Percentiles rank a stretch among this genome's conserved stretches.
Conservation (phyloP, 345 rosid species). For the Geranium brycei region DNA sequence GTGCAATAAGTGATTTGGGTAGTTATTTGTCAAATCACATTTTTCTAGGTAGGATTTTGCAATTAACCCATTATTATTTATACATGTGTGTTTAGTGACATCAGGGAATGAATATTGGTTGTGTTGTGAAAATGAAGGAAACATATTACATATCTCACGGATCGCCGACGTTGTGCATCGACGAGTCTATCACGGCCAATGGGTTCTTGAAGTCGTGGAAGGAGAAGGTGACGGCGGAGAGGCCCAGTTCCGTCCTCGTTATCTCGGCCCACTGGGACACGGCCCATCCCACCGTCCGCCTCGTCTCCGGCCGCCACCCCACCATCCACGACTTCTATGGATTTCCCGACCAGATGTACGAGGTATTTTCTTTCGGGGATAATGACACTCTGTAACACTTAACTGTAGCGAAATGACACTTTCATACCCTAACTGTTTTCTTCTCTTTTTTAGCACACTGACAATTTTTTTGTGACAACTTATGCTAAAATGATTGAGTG, state of each 20-base stretch:
- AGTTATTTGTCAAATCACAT: too few relatives aligned
- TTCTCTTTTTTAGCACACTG: too few relatives aligned
- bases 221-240: conserved; percentile 18
- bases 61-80: too few relatives aligned
- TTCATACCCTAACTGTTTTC: too few relatives aligned
- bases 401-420: too few relatives aligned
- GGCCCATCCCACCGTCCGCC: conserved; percentile 43
- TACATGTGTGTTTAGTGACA: too few relatives aligned
- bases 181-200: conserved; percentile 50
- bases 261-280: conserved; percentile 95
- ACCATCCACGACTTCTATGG: conserved; percentile 72
- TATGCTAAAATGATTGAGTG: too few relatives aligned
- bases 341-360: conserved; percentile 65
- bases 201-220: conserved; percentile 62
- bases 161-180: conserved; percentile 64
- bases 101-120: too few relatives aligned
- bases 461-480: too few relatives aligned
- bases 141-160: conserved; percentile 74
- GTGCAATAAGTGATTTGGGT: too few relatives aligned
- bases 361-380: conserved; percentile 30
- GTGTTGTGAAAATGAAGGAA: conserved; percentile 16
- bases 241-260: conserved; percentile 56
- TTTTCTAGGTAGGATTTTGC: too few relatives aligned
- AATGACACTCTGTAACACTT: too few relatives aligned
- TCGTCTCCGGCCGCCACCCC: conserved; percentile 29